phyloP scores from a whole-genome alignment of 1,139 yeast species.

The Blastobotrys illinoisensis region DNA sequence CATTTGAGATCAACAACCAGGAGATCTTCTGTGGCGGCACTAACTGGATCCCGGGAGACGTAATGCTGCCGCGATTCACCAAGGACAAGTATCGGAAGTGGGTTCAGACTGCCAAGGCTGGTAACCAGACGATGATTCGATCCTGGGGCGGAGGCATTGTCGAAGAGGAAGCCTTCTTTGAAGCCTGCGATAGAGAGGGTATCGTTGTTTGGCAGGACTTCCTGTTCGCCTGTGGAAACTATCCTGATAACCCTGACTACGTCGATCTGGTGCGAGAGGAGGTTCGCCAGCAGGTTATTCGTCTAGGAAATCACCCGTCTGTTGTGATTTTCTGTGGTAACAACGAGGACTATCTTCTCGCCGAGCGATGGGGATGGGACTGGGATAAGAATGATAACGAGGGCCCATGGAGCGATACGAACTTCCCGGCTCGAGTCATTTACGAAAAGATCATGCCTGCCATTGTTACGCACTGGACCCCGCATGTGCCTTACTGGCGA shows the following conservation, averaged over 20 bases:
- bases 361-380: slow-evolving; percentile 34
- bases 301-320: slow-evolving; percentile 36
- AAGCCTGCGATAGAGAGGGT: slow-evolving; percentile 41
- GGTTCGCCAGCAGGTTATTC: slow-evolving; percentile 32
- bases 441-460: slow-evolving; percentile 39
- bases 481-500: slow-evolving; percentile 37
- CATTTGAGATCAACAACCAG: slow-evolving; percentile 37
- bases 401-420: slow-evolving; percentile 31
- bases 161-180: slow-evolving; percentile 40
- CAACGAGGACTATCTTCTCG: slow-evolving; percentile 45
- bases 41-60: slow-evolving; percentile 46
- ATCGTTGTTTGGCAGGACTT: slow-evolving; percentile 47
- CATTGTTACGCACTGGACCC: slow-evolving; percentile 24
- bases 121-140: slow-evolving; percentile 42
- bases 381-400: slow-evolving; percentile 34
- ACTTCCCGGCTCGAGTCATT: slow-evolving; percentile 40
- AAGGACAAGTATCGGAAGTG: slow-evolving; percentile 33
- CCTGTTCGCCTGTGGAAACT: slow-evolving; percentile 48
- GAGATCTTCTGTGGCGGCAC: slow-evolving; percentile 40
- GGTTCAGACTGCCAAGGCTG: slow-evolving; percentile 34
- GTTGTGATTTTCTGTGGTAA: slow-evolving; percentile 40
- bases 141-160: slow-evolving; percentile 48
- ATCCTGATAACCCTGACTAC: slow-evolving; percentile 34
- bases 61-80: slow-evolving; percentile 33
- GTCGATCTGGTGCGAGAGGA: slow-evolving; percentile 34